Evolutionary conservation across 495 filamentous ascomycete genomes (phyloP), one percentile per base, ranked within the genome.

Genomic region (Hypoxylon rickii): DNA sequence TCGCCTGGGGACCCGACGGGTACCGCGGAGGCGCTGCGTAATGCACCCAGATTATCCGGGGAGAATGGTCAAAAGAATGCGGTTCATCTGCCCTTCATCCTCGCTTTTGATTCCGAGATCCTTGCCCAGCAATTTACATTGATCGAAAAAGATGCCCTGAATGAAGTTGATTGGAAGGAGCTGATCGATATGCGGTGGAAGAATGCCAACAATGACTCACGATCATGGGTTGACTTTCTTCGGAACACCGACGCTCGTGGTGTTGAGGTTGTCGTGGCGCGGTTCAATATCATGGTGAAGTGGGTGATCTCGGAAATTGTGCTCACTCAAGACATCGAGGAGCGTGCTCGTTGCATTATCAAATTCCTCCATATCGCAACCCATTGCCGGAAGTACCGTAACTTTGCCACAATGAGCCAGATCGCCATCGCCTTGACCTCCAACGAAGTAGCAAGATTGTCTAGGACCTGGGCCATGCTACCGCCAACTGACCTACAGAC

Each of bases 91-190:
- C 93, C 95, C 1, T 99, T 97, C 66, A 83, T 96, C 36, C 83
- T 97, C 13, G 88, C 92, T 0, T 96, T 94, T 58, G 90, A 95
- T 69, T 94, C 92, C 8, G 88, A 92, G 45, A 75, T 89, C 16
- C 79, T 99, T 32, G 94, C 95, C 5, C 89, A 97, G 70, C 95
- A 97, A 69, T 87, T 97, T 61, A 97, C 92, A 0, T 76, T 99
- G 34, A 89, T 99, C 46, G 95, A 99, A 70, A 95, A 95, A 74
- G 92, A 96, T 64, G 95, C 95, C 0, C 73, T 99, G 39, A 91
- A 92, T 59, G 95, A 97, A 64, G 87, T 99, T 44, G 92, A 97
- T 72, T 99, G 95, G 95, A 91, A 88, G 66, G 95, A 99, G 65
- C 78, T 99, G 39, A 91, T 99, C 44, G 90, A 97, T 22, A 88